These are phyloP conservation scores for Royoungia palumana DNA, from an alignment of 768 basidiomycete species.

Conservation along the genomic window DNA sequence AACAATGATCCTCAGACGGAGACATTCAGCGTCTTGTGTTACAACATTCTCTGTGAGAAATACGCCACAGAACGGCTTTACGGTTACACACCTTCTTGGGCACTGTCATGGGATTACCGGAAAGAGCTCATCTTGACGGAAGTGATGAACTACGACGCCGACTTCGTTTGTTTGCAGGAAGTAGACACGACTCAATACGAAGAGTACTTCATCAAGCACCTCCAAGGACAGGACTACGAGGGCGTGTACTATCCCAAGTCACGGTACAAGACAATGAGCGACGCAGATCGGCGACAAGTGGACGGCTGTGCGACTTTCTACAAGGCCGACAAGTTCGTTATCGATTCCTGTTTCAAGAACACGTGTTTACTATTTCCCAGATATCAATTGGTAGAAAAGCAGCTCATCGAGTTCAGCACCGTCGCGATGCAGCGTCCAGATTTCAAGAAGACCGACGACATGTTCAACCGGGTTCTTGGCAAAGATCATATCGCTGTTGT, in stretches of 20 bases:
- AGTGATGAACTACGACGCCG: conserved; percentile 73
- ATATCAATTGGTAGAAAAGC: conserved; percentile 90
- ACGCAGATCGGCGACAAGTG: conserved; percentile 79
- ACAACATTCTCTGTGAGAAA: conserved; percentile 93
- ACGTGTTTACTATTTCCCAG: conserved; percentile 38
- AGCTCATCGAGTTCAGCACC: conserved; percentile 89
- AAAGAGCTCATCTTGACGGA: conserved; percentile 86
- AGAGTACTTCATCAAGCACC: conserved; percentile 78
- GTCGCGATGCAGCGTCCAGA: conserved; percentile 91
- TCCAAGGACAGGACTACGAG: conserved; percentile 77
- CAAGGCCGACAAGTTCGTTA: conserved; percentile 78
- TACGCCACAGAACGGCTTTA: conserved; percentile 87
- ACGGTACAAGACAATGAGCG: conserved; percentile 89
- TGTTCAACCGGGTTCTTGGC: conserved; percentile 97
- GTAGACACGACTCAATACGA: conserved; percentile 91
- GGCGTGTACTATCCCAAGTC: conserved; percentile 92
- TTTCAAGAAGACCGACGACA: conserved; percentile 97
- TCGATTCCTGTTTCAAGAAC: conserved; percentile 2
- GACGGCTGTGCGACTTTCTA: conserved; percentile 98
- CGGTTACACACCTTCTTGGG: conserved; percentile 97
- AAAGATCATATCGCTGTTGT: conserved; percentile 93
- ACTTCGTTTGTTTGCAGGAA: conserved; percentile 94
- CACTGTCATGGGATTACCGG: conserved; percentile 91
- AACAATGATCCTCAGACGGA: conserved; percentile 66
- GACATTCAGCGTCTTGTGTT: conserved; percentile 77